These are phyloP conservation scores for Batkoa obscura DNA, from an alignment of 371 early-diverging fungal genomes.

Conservation along the genomic window DNA sequence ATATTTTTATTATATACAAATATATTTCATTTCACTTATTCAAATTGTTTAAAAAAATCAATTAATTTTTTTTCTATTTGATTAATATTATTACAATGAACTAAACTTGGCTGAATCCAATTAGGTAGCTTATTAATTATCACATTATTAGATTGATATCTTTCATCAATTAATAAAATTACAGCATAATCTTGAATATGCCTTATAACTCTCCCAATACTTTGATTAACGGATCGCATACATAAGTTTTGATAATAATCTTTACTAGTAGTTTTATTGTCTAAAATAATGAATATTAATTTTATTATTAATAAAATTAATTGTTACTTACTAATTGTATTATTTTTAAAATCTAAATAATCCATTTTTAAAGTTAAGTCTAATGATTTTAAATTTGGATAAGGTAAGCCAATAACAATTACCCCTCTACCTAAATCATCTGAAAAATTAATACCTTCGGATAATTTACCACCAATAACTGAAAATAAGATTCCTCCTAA, in stretches of 20 bases:
- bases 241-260: conserved; percentile 81
- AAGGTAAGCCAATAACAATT: conserved; percentile 80
- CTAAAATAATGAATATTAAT: too few relatives aligned
- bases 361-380: not conserved
- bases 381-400: conserved; percentile 28
- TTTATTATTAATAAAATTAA: too few relatives aligned
- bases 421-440: conserved; percentile 72
- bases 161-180: conserved; percentile 45
- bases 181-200: conserved; percentile 69
- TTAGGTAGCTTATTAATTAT: not conserved
- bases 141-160: conserved; percentile 14
- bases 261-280: conserved; percentile 14
- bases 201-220: conserved; percentile 85
- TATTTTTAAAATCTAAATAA: not conserved
- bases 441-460: conserved; percentile 95
- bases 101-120: conserved; percentile 1
- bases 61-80: too few relatives aligned
- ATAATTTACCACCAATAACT: conserved; percentile 93
- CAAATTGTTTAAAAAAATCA: too few relatives aligned
- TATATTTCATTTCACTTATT: too few relatives aligned
- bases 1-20: too few relatives aligned
- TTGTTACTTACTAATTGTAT: too few relatives aligned
- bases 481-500: conserved; percentile 72
- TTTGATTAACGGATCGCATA: conserved; percentile 94
- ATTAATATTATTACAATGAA: not conserved